A percentile compares a stretch with the other conserved stretches of the same genome.
Evolutionary conservation across 2,329 filamentous ascomycete species (phyloP).

Genomic region (Claviceps quebecensis): DNA sequence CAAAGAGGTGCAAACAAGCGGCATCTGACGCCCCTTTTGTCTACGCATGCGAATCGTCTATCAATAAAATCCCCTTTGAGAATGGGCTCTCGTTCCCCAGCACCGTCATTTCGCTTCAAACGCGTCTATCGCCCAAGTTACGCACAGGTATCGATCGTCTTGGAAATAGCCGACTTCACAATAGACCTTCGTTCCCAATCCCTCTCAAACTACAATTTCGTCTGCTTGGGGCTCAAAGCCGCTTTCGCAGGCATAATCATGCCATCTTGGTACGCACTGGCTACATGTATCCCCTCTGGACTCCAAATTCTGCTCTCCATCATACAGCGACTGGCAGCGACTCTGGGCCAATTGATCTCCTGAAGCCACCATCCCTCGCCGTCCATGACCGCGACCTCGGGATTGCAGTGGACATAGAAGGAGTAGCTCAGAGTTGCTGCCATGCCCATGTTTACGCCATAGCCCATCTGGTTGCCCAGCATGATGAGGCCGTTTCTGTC

Average conservation of each 20-base stretch:
- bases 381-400: conserved; percentile 32
- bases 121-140: too few species aligned
- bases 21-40: too few species aligned
- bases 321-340: conserved; percentile 30
- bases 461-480: conserved; percentile 33
- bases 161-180: neutral
- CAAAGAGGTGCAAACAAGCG: too few species aligned
- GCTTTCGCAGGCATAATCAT: conserved; percentile 20
- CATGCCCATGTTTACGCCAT: conserved; percentile 26
- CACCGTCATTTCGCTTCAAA: too few species aligned
- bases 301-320: conserved; percentile 40
- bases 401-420: conserved; percentile 38
- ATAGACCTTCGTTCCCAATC: neutral
- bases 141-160: too few species aligned
- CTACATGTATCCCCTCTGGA: conserved; percentile 36
- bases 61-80: too few species aligned
- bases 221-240: conserved; percentile 8
- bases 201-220: conserved; percentile 6
- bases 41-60: too few species aligned
- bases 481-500: conserved; percentile 42
- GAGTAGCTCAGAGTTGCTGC: conserved; percentile 35
- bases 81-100: too few species aligned
- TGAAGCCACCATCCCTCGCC: conserved; percentile 39
- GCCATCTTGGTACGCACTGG: conserved; percentile 41
- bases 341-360: conserved; percentile 34